Evolutionary conservation across 768 basidiomycete genomes (phyloP).

Genomic region (Agaricus blazei): DNA sequence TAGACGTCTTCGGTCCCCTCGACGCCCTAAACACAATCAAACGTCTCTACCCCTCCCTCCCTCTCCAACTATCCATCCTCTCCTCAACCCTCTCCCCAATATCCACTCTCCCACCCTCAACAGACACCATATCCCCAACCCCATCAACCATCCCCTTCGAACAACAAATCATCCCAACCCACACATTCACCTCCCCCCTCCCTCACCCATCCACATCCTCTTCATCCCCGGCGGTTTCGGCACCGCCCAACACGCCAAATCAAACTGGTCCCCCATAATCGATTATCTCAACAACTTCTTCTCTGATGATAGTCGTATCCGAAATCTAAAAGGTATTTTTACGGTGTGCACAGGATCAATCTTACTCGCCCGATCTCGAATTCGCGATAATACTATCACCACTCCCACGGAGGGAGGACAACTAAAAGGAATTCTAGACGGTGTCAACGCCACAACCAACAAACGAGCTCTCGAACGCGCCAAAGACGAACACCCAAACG

Average conservation of each 20-base stretch:
- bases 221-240: constrained; percentile 26
- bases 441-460: constrained; percentile 39
- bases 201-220: constrained; percentile 27
- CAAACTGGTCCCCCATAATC: constrained; percentile 25
- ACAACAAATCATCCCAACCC: constrained; percentile 33
- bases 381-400: not conserved
- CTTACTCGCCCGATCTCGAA: constrained; percentile 27
- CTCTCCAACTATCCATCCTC: constrained; percentile 23
- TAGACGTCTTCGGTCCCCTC: constrained; percentile 30
- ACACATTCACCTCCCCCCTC: constrained; percentile 20
- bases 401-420: not conserved
- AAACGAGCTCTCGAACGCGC: constrained; percentile 27
- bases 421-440: constrained; percentile 31
- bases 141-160: constrained; percentile 19
- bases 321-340: constrained; percentile 17
- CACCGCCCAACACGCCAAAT: constrained; percentile 16
- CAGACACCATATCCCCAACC: not conserved
- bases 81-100: constrained; percentile 27
- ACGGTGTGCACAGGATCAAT: constrained; percentile 40
- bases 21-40: constrained; percentile 28
- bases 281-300: constrained; percentile 23
- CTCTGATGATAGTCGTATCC: not conserved
- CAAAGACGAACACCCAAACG: constrained; percentile 22
- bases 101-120: constrained; percentile 19
- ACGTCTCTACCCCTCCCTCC: constrained; percentile 16